These are phyloP conservation scores for Beauveria scarabaeidicola DNA, from an alignment of 2,329 filamentous ascomycete species.

Conservation along the genomic window DNA sequence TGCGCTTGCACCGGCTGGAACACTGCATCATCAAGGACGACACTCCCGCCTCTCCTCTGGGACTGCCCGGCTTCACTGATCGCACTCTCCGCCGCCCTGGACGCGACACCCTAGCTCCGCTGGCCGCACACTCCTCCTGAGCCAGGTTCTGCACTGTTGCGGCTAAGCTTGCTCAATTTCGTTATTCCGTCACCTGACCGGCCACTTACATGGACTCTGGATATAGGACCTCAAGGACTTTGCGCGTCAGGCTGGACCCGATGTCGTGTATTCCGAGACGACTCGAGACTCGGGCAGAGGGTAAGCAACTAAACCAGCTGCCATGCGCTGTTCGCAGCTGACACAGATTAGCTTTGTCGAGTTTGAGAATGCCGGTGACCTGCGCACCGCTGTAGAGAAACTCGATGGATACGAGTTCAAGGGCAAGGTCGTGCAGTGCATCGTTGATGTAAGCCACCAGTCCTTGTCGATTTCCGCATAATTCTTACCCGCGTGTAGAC, in stretches of 20 bases:
- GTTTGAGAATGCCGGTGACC: constrained; percentile 85
- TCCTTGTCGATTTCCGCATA: neutral
- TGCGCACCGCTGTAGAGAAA: constrained; percentile 89
- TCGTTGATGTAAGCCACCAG: constrained; percentile 65
- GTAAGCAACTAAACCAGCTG: constrained; percentile 43
- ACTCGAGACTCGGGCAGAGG: constrained; percentile 86
- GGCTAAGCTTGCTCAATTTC: constrained; percentile 16
- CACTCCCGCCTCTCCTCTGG: neutral
- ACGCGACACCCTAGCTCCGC: constrained; percentile 15
- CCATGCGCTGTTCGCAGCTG: neutral
- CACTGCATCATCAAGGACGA: neutral
- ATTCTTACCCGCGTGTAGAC: constrained; percentile 40
- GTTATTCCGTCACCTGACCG: constrained; percentile 39
- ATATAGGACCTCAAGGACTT: constrained; percentile 99
- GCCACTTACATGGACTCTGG: constrained; percentile 74
- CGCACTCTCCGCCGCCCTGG: neutral
- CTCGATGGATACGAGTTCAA: constrained; percentile 92
- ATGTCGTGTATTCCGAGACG: constrained; percentile 97
- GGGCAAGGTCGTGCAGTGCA: constrained; percentile 74
- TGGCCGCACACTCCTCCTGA: neutral
- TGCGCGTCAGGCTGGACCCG: constrained; percentile 89
- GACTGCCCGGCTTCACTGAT: constrained; percentile 2
- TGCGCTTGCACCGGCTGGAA: neutral
- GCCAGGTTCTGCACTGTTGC: neutral
- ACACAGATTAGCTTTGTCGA: constrained; percentile 71